Conservation (phyloP, 1,284 basidiomycete species). For the Pholiota adiposa region DNA sequence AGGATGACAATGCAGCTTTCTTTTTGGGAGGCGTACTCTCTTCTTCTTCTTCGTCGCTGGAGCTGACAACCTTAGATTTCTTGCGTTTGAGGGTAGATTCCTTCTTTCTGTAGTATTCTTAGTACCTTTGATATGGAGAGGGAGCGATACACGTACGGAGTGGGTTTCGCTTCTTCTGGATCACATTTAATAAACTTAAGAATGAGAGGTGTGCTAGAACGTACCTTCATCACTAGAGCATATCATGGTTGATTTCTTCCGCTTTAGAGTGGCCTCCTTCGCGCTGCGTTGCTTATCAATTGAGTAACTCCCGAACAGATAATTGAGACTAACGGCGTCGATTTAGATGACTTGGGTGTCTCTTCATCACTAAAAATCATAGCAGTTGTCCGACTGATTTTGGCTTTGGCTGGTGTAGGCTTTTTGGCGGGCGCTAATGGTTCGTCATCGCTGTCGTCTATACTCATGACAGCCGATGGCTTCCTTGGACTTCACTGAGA, state of each 20-base stretch:
- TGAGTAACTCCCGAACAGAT: not conserved
- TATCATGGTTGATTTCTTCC: conserved; percentile 3
- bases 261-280: not conserved
- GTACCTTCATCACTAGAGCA: conserved; percentile 11
- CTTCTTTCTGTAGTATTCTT: conserved; percentile 12
- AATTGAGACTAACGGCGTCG: not conserved
- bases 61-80: conserved; percentile 20
- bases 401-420: conserved; percentile 15
- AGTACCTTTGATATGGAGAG: not conserved
- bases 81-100: conserved; percentile 28
- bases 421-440: conserved; percentile 19
- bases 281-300: not conserved
- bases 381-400: conserved; percentile 14
- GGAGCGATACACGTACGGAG: not conserved
- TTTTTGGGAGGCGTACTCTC: conserved; percentile 44
- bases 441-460: conserved; percentile 30
- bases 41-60: conserved; percentile 37
- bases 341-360: not conserved
- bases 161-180: not conserved
- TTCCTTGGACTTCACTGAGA: conserved; percentile 6
- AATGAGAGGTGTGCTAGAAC: not conserved
- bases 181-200: not conserved
- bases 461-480: conserved; percentile 10
- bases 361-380: conserved; percentile 8
- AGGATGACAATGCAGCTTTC: conserved; percentile 39